These are phyloP conservation scores for Gypsophila paniculata DNA, from an alignment of 179 eudicot genomes.

Conservation along the genomic window DNA sequence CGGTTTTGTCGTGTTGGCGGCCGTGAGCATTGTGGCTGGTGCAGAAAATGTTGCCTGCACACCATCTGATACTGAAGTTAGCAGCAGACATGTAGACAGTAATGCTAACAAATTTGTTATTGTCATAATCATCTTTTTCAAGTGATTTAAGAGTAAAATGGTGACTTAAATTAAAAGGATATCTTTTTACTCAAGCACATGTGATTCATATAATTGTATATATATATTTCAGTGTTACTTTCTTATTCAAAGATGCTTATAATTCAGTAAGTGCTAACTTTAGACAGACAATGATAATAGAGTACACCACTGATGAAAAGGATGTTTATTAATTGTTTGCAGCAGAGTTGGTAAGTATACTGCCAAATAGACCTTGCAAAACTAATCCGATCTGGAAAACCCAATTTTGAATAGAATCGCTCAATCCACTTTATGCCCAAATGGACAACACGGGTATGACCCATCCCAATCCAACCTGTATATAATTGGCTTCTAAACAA, in stretches of 20 bases:
- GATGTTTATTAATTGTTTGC: too few relatives aligned
- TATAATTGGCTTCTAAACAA: too few relatives aligned
- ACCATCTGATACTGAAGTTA: background rate
- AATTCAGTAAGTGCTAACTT: background rate
- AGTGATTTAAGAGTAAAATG: background rate
- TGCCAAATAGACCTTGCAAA: too few relatives aligned
- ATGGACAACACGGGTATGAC: too few relatives aligned
- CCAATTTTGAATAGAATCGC: too few relatives aligned
- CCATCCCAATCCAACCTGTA: too few relatives aligned
- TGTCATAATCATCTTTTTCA: background rate
- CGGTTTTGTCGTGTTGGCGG: conserved; percentile 16
- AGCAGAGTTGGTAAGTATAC: too few relatives aligned
- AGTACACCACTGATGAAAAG: background rate
- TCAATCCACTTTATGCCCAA: too few relatives aligned
- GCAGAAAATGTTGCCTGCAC: background rate
- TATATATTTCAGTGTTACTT: background rate
- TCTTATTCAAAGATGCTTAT: background rate
- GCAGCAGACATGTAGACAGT: conserved; percentile 1
- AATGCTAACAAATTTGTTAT: background rate
- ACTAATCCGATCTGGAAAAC: too few relatives aligned
- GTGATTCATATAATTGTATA: background rate
- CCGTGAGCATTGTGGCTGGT: conserved; percentile 20
- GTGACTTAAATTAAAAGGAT: background rate
- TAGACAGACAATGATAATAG: background rate
- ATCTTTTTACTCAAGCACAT: background rate